phyloP scores from a whole-genome alignment of 345 rosid species.

The Anastatica hierochuntica region DNA sequence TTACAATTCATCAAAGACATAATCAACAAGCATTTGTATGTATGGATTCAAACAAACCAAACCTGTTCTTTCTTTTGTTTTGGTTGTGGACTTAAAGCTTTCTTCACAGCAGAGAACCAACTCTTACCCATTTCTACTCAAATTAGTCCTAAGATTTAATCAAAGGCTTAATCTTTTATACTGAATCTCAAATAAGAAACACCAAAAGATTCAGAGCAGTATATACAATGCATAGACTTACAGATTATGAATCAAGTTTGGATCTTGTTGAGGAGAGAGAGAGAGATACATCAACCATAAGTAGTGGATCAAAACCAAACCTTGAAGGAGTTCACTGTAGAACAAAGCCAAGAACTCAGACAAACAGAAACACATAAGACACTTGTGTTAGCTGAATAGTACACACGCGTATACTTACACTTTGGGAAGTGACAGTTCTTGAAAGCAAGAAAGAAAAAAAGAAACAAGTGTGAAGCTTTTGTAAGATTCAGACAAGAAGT shows the following conservation, averaged over 20 bases:
- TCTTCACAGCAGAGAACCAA: constrained; percentile 80
- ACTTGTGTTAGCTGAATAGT: constrained; percentile 18
- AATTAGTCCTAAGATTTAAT: constrained; percentile 1
- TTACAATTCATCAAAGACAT: neutral
- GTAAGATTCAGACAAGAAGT: constrained; percentile 7
- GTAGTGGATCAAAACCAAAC: too few species aligned
- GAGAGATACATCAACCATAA: too few species aligned
- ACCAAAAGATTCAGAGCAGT: neutral
- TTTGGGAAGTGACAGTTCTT: constrained; percentile 3
- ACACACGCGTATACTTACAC: constrained; percentile 20
- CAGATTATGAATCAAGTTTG: constrained; percentile 14
- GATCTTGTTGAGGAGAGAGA: constrained; percentile 10
- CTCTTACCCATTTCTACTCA: constrained; percentile 66
- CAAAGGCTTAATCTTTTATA: neutral
- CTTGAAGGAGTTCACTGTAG: constrained; percentile 7
- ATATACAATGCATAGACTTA: constrained; percentile 7
- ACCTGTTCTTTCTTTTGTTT: constrained; percentile 49
- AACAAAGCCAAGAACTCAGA: neutral
- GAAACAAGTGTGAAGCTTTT: neutral
- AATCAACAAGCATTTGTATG: neutral
- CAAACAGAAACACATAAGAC: constrained; percentile 7
- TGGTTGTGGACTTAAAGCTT: constrained; percentile 44
- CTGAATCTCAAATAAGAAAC: neutral
- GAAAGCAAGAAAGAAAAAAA: neutral
- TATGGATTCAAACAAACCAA: neutral